Conservation (phyloP, 2,329 filamentous ascomycete species). For the Ascochyta koolunga region DNA sequence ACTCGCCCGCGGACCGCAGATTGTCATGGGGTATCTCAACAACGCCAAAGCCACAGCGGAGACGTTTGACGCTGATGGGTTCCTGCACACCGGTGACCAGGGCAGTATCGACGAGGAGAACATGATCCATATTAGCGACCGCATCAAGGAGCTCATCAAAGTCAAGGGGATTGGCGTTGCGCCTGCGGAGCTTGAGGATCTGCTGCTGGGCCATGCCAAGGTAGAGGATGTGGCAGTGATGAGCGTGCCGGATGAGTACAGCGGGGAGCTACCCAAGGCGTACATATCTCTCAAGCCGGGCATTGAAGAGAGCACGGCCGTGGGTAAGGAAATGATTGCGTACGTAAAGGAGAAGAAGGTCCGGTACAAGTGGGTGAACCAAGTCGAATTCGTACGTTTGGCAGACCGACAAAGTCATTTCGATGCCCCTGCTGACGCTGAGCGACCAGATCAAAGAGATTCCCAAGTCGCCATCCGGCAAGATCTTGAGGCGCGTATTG, state of each 20-base stretch:
- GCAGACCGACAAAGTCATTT: no score
- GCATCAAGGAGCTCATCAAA: constrained; percentile 73
- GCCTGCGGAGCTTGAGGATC: constrained; percentile 68
- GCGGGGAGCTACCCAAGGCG: constrained; percentile 55
- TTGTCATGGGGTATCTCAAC: constrained; percentile 58
- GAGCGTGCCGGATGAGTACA: constrained; percentile 60
- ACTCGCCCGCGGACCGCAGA: constrained; percentile 55
- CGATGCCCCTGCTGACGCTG: neutral
- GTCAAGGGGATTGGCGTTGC: constrained; percentile 68
- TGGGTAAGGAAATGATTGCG: constrained; percentile 51
- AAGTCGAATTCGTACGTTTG: constrained; percentile 49
- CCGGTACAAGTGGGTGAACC: constrained; percentile 55
- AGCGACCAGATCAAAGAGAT: constrained; percentile 33
- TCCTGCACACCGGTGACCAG: constrained; percentile 64
- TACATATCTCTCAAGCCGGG: constrained; percentile 52
- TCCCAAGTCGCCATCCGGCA: constrained; percentile 55
- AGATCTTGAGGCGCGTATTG: constrained; percentile 55
- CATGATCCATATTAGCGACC: constrained; percentile 63
- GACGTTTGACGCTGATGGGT: constrained; percentile 57
- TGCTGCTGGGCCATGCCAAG: constrained; percentile 62
- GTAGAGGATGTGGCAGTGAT: constrained; percentile 65
- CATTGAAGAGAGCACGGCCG: constrained; percentile 31
- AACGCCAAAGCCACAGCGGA: constrained; percentile 52
- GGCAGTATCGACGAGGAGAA: constrained; percentile 63
- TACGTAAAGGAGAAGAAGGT: constrained; percentile 55